A percentile compares a stretch with the other conserved stretches of the same genome.
Evolutionary conservation across 345 rosid genomes (phyloP).

Genomic region (Murraya paniculata): DNA sequence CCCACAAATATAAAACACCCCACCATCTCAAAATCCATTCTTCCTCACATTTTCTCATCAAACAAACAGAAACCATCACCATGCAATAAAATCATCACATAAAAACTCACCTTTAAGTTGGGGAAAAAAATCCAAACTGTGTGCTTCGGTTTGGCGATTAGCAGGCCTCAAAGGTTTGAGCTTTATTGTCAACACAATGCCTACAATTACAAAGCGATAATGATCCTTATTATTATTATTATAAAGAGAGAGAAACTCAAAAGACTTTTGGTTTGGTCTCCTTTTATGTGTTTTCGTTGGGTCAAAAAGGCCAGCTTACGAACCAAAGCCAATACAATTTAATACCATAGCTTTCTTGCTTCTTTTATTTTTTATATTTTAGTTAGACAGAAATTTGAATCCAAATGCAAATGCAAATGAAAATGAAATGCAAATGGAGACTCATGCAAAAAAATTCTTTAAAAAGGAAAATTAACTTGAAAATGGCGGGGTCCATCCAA

Average conservation of each 20-base stretch:
- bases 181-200: neutral
- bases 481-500: constrained; percentile 21
- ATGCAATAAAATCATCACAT: neutral
- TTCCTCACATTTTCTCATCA: constrained; percentile 31
- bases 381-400: neutral
- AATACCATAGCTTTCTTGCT: constrained; percentile 23
- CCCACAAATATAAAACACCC: constrained; percentile 8
- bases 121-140: neutral
- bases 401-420: constrained; percentile 25
- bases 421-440: constrained; percentile 20
- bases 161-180: neutral
- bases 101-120: constrained; percentile 21
- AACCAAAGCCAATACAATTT: constrained; percentile 1
- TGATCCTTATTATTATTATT: neutral
- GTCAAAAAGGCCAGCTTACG: constrained; percentile 30
- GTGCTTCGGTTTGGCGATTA: neutral
- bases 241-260: neutral
- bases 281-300: constrained; percentile 15
- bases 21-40: constrained; percentile 16
- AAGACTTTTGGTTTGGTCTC: constrained; percentile 17
- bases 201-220: constrained; percentile 16
- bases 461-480: neutral
- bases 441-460: neutral
- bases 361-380: constrained; percentile 6
- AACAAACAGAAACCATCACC: constrained; percentile 21